Base-by-base conservation (phyloP, 768 basidiomycete genomes). In the Guyanaporus albipodus region DNA sequence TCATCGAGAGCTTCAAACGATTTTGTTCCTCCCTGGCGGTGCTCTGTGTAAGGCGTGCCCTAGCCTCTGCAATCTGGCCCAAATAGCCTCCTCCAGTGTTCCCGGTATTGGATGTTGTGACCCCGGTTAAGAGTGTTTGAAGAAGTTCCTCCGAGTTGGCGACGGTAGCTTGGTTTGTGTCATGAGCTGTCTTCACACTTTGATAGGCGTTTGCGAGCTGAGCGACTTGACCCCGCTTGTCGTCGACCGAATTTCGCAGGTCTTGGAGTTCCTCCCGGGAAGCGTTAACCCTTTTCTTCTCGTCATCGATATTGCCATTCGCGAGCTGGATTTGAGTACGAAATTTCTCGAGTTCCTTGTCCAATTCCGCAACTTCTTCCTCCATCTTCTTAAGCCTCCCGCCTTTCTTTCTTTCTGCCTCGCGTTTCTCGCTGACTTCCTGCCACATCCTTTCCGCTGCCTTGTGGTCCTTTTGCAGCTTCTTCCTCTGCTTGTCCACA, bases 21-120 rank as follows among this genome's bases (percentile, higher is more conserved):
- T 74, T 78, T 60, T 94, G 90, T 58, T 94, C 85, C 54, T 90
- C 89, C 56, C 93, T 92, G 0, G 93, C 85, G 8, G 77, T 72
- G 0, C 83, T 85, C 43, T 89, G 85, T 0, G 91, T 82, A 0
- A 86, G 68, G 3, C 82, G 80, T 2, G 79, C 79, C 56, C 83
- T 82, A 0, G 93, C 89, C 12, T 90, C 83, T 1, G 93, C 88
- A 33, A 99, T 79, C 64, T 97, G 94, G 17, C 93, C 96, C 82
- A 98, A 86, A 66, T 97, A 98, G 0, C 96, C 96, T 3, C 93
- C 91, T 8, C 87, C 84, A 15, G 81, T 78, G 32, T 81, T 82
- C 48, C 79, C 81, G 23, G 74, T 67, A 41, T 76, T 76, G 32
- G 71, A 75, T 4, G 87, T 85, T 2, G 92, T 83, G 9, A 97